Conservation (phyloP, 1,139 yeast species). For the Suhomyces anneliseae region DNA sequence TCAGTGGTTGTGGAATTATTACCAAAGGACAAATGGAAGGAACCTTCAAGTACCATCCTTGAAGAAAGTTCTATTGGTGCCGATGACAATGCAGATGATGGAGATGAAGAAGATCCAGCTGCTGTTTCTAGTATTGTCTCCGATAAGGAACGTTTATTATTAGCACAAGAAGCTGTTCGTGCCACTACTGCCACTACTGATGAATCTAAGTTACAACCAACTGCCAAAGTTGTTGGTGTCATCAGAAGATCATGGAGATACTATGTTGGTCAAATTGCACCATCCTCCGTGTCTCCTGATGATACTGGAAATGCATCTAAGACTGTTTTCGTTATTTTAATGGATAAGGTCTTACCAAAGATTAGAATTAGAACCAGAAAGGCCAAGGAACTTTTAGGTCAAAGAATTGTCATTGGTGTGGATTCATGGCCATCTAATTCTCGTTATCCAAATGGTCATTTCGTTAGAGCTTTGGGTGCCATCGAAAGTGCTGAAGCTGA, state of each 20-base stretch:
- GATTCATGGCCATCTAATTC: conserved; percentile 90
- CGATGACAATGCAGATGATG: conserved; percentile 61
- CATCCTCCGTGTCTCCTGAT: conserved; percentile 65
- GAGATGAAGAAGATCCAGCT: conserved; percentile 42
- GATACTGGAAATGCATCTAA: conserved; percentile 62
- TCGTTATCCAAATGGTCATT: conserved; percentile 92
- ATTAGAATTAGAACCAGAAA: conserved; percentile 85
- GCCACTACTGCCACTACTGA: conserved; percentile 38
- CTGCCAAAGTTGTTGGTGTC: conserved; percentile 89
- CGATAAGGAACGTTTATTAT: conserved; percentile 71
- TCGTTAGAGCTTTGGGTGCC: conserved; percentile 84
- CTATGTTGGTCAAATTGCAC: conserved; percentile 92
- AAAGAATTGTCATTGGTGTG: conserved; percentile 86
- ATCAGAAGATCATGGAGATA: conserved; percentile 92
- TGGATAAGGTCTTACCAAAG: conserved; percentile 89
- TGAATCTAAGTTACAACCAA: conserved; percentile 66
- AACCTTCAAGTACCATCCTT: conserved; percentile 74
- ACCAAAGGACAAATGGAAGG: conserved; percentile 86
- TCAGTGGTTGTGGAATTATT: conserved; percentile 86
- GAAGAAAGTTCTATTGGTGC: conserved; percentile 70
- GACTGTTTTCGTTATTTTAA: conserved; percentile 78
- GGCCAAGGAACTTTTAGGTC: conserved; percentile 76
- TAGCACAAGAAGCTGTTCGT: conserved; percentile 79
- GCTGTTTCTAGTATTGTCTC: conserved; percentile 49
- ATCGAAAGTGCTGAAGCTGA: conserved; percentile 94